Percentiles rank a stretch among this genome's conserved stretches.
phyloP scores from a whole-genome alignment of 495 filamentous ascomycete species.

The Aspergillus sclerotiicarbonarius region DNA sequence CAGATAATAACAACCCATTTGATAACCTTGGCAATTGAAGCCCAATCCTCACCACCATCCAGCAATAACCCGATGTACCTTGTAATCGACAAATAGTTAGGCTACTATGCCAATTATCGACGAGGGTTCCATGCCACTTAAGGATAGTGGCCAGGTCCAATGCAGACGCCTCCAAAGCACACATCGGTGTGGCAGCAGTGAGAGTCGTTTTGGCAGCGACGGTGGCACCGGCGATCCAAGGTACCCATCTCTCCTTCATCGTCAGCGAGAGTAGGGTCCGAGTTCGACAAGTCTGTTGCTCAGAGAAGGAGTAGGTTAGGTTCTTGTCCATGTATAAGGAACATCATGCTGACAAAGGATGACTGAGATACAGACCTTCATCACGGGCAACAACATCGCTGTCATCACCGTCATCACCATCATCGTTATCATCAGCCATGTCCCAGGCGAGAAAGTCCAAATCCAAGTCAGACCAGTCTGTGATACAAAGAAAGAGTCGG shows the following conservation, averaged over 20 bases:
- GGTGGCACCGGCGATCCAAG: neutral
- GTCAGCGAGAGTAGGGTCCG: neutral
- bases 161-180: neutral
- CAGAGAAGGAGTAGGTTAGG: neutral
- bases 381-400: neutral
- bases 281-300: neutral
- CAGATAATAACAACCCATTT: no score
- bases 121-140: neutral
- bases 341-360: no score
- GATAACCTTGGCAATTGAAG: no score
- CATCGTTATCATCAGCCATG: neutral
- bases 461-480: neutral
- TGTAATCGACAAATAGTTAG: no score
- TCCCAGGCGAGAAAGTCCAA: no score
- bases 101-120: no score
- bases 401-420: neutral
- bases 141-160: neutral
- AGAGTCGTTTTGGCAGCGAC: neutral
- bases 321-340: neutral
- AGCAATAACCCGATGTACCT: no score
- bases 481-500: neutral
- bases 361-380: neutral
- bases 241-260: neutral
- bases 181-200: neutral
- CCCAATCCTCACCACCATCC: no score